A percentile compares a stretch with the other conserved stretches of the same genome.
phyloP scores from a whole-genome alignment of 1,284 basidiomycete genomes.

The Abortiporus biennis region DNA sequence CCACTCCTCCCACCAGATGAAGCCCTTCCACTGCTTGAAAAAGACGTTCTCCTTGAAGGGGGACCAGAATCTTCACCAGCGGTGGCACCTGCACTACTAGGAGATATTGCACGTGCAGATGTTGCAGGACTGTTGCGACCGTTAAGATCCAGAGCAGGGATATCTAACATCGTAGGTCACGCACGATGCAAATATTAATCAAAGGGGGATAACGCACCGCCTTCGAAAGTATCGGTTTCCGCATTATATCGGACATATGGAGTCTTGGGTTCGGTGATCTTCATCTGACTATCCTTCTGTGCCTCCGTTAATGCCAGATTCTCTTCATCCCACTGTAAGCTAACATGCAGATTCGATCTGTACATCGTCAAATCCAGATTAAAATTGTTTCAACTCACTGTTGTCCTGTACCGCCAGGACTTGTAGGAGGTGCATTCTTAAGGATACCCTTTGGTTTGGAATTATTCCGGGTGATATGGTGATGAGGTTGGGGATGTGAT shows the following conservation, averaged over 20 bases:
- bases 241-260: conserved; percentile 89
- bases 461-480: conserved; percentile 23
- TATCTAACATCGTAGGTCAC: too few species aligned
- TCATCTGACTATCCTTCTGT: conserved; percentile 91
- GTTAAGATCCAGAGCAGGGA: conserved; percentile 56
- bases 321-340: conserved; percentile 88
- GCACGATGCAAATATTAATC: conserved; percentile 5
- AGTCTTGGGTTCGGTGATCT: conserved; percentile 96
- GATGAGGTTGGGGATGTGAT: conserved; percentile 17
- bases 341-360: conserved; percentile 16
- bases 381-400: conserved; percentile 33
- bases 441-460: conserved; percentile 78
- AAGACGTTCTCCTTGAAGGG: conserved; percentile 75
- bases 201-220: conserved; percentile 41
- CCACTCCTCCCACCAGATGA: conserved; percentile 48
- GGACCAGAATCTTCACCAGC: conserved; percentile 48
- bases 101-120: conserved; percentile 21
- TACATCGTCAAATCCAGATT: neutral
- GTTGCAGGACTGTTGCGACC: conserved; percentile 21
- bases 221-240: conserved; percentile 76
- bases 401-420: conserved; percentile 31
- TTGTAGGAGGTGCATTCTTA: conserved; percentile 63
- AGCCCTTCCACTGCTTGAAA: conserved; percentile 56
- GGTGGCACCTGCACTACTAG: conserved; percentile 29
- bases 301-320: conserved; percentile 88